Evolutionary conservation across 208 protist species (phyloP).

Genomic region (Crithidia brevicula): DNA sequence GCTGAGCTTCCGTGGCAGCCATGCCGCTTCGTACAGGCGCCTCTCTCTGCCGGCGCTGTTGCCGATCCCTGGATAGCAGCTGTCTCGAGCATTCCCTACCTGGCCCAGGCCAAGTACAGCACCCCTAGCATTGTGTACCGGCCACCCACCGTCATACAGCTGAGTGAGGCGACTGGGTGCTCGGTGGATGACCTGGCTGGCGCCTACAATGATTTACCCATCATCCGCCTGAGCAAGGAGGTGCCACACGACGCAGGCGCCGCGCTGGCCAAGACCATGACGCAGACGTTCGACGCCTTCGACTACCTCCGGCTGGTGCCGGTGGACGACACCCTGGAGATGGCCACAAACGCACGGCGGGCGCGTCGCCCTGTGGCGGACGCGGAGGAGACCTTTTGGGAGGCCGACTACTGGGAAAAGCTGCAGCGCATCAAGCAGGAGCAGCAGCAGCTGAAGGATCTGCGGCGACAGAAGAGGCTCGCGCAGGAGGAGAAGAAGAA

Average conservation of each 20-base stretch:
- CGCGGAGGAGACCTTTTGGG: conserved; percentile 68
- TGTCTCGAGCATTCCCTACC: conserved; percentile 48
- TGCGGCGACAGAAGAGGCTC: conserved; percentile 7
- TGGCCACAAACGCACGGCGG: conserved; percentile 52
- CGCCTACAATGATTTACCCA: conserved; percentile 45
- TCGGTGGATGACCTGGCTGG: conserved; percentile 29
- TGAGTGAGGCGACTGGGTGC: conserved; percentile 49
- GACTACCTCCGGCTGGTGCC: conserved; percentile 33
- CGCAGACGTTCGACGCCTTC: conserved; percentile 20
- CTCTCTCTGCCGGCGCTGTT: not conserved
- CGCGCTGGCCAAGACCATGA: not conserved
- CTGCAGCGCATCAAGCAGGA: conserved; percentile 32
- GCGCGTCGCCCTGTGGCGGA: conserved; percentile 37
- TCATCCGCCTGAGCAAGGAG: conserved; percentile 47
- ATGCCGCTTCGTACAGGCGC: no score
- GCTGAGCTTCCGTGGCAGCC: conserved; percentile 15
- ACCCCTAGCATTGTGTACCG: conserved; percentile 51
- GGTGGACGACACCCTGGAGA: conserved; percentile 49
- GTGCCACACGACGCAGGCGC: not conserved
- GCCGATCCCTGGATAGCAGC: conserved; percentile 7
- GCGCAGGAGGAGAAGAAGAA: conserved; percentile 6
- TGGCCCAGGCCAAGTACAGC: conserved; percentile 35
- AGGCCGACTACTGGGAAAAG: conserved; percentile 62
- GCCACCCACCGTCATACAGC: conserved; percentile 55
- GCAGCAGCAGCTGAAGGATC: conserved; percentile 25